Evolutionary conservation across 176 grass and related monocot species (phyloP).

Genomic region (Avena insularis): DNA sequence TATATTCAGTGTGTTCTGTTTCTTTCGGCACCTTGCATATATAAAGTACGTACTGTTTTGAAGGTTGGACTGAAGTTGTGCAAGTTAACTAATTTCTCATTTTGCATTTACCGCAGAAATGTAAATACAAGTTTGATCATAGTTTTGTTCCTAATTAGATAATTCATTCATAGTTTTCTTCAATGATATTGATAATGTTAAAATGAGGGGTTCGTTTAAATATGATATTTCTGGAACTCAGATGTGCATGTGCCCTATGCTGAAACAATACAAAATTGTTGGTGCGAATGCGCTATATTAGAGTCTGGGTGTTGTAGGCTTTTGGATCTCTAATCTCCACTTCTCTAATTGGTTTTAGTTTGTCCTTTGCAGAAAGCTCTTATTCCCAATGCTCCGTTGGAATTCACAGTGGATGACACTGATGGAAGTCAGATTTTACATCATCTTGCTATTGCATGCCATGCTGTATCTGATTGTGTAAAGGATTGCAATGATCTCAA

Average conservation of each 20-base stretch:
- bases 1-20: constrained; percentile 37
- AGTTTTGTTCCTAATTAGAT: constrained; percentile 24
- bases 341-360: constrained; percentile 46
- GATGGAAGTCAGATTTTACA: constrained; percentile 67
- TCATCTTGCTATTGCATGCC: constrained; percentile 56
- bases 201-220: constrained; percentile 16
- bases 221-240: constrained; percentile 28
- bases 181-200: constrained; percentile 21
- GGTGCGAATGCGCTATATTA: neutral
- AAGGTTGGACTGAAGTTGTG: constrained; percentile 9
- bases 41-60: constrained; percentile 20
- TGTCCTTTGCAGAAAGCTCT: constrained; percentile 63
- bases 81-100: constrained; percentile 4
- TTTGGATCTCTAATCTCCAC: neutral
- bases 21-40: constrained; percentile 16
- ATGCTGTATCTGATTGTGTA: constrained; percentile 65
- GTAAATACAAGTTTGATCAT: neutral
- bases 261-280: constrained; percentile 28
- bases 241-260: constrained; percentile 28
- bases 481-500: constrained; percentile 73
- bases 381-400: constrained; percentile 46
- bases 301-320: neutral
- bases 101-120: constrained; percentile 14
- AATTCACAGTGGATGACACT: constrained; percentile 53
- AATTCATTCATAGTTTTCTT: constrained; percentile 19